Evolutionary conservation across 1,284 basidiomycete genomes (phyloP).

Genomic region (Ganoderma multipileum): DNA sequence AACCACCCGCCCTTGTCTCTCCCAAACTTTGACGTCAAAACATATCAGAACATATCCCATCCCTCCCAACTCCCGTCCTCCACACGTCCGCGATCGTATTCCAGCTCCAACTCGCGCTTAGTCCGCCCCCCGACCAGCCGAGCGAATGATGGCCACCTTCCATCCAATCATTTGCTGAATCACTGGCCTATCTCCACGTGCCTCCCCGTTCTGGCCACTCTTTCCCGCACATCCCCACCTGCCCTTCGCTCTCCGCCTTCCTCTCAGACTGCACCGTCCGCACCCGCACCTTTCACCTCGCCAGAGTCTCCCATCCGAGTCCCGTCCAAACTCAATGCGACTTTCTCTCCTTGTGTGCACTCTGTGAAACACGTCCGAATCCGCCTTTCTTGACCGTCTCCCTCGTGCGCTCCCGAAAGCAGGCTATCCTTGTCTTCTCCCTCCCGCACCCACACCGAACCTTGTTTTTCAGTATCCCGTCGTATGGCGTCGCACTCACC

Average conservation of each 20-base stretch:
- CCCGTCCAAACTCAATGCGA: background rate
- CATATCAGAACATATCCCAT: conserved; percentile 25
- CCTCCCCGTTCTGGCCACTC: conserved; percentile 12
- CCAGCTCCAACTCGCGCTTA: background rate
- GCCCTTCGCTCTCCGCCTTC: conserved; percentile 9
- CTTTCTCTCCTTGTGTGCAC: background rate
- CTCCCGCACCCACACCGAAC: background rate
- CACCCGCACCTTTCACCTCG: background rate
- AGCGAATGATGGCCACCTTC: background rate
- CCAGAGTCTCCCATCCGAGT: background rate
- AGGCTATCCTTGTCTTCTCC: conserved; percentile 3
- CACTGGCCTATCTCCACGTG: conserved; percentile 28
- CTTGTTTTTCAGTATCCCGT: background rate
- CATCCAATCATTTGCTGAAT: conserved; percentile 17
- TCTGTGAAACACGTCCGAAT: background rate
- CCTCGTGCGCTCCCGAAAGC: background rate
- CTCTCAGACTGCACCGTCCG: background rate
- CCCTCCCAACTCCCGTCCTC: background rate
- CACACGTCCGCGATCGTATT: background rate
- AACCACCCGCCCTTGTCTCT: conserved; percentile 12
- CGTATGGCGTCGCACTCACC: background rate
- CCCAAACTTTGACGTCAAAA: conserved; percentile 18
- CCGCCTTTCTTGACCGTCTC: background rate
- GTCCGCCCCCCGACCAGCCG: background rate
- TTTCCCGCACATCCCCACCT: conserved; percentile 21